Evolutionary conservation across 2,329 filamentous ascomycete species (phyloP).

Genomic region (Lecanicillium sp.): DNA sequence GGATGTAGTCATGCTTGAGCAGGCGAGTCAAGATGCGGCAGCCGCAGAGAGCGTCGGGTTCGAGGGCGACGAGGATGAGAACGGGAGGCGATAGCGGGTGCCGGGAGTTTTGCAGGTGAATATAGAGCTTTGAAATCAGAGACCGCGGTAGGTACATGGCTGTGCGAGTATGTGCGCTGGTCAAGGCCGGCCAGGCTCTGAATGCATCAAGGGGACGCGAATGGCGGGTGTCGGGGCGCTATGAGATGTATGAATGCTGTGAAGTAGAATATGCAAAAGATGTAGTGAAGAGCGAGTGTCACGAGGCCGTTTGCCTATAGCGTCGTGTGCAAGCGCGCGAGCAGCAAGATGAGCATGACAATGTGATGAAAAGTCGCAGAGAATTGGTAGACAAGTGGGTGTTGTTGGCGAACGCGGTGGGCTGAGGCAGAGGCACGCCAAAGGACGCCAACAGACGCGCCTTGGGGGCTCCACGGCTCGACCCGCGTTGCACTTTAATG

Average conservation of each 20-base stretch:
- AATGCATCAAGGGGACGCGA: not conserved
- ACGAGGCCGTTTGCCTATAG: no score
- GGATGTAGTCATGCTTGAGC: constrained; percentile 96
- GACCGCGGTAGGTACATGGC: constrained; percentile 91
- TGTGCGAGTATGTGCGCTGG: constrained; percentile 25
- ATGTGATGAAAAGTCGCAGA: no score
- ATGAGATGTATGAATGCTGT: not conserved
- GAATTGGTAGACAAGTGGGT: no score
- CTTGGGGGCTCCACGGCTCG: constrained; percentile 7
- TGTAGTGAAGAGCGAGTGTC: no score
- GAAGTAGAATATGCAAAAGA: not conserved
- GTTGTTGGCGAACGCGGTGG: not conserved
- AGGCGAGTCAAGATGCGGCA: constrained; percentile 88
- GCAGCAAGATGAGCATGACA: no score
- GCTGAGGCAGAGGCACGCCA: not conserved
- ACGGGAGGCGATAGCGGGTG: constrained; percentile 90
- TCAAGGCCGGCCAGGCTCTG: constrained; percentile 6
- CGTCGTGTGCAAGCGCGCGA: no score
- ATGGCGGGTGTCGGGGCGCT: not conserved
- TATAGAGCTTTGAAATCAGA: constrained; percentile 86
- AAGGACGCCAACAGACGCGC: no score
- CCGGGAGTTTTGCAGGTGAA: constrained; percentile 76
- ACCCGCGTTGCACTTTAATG: constrained; percentile 11
- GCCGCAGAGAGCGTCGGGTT: constrained; percentile 91
- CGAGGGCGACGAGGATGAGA: constrained; percentile 84